Evolutionary conservation across 1,284 basidiomycete genomes (phyloP).

Genomic region (Ganoderma multipileum): DNA sequence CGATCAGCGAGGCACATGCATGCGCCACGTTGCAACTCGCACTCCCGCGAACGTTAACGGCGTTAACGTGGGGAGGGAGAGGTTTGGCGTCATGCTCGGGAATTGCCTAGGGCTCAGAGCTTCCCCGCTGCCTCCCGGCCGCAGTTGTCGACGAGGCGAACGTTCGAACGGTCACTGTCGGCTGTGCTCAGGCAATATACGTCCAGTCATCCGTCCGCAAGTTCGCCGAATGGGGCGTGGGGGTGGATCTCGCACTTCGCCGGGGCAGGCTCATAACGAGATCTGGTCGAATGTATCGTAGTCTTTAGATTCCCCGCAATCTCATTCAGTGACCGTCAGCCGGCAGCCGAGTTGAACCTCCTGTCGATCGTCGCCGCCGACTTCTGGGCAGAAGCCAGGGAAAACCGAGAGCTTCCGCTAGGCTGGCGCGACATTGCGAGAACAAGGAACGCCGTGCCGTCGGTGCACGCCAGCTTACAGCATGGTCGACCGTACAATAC

Average conservation of each 20-base stretch:
- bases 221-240: not conserved
- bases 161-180: not conserved
- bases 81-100: not conserved
- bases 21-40: not conserved
- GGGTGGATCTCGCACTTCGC: not conserved
- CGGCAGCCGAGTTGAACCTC: not conserved
- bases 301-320: conserved; percentile 1
- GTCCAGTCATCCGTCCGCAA: conserved; percentile 2
- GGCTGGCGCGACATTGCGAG: not conserved
- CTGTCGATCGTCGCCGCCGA: conserved; percentile 4
- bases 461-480: not conserved
- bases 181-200: conserved; percentile 3
- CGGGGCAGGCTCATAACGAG: not conserved
- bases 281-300: not conserved
- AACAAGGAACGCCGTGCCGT: not conserved
- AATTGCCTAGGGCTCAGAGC: not conserved
- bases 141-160: not conserved
- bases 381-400: conserved; percentile 3
- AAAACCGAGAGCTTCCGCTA: not conserved
- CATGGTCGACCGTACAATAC: not conserved
- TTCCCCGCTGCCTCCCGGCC: not conserved
- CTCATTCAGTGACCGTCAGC: conserved; percentile 2
- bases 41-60: conserved; percentile 5
- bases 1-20: conserved; percentile 19
- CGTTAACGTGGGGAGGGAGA: not conserved